A percentile compares a stretch with the other conserved stretches of the same genome.
Evolutionary conservation across 768 basidiomycete genomes (phyloP).

Genomic region (Amanita rubescens): DNA sequence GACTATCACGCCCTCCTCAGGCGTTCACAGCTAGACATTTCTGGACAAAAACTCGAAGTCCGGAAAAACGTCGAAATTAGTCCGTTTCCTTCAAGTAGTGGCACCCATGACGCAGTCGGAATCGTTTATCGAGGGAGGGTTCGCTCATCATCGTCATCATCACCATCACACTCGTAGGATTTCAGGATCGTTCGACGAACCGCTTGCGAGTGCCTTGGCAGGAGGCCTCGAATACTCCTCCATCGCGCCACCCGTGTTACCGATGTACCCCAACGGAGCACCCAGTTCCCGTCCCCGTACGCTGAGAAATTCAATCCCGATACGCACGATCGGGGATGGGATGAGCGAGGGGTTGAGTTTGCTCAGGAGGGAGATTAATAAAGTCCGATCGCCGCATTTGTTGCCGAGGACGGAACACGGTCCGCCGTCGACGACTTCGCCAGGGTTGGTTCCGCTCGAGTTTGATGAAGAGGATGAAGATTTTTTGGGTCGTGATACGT

Average conservation of each 20-base stretch:
- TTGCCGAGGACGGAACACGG: conserved; percentile 19
- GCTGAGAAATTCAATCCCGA: conserved; percentile 48
- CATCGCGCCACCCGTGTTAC: conserved; percentile 43
- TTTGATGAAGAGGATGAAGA: conserved; percentile 71
- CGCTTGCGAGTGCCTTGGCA: conserved; percentile 65
- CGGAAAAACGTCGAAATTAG: conserved; percentile 64
- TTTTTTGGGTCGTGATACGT: conserved; percentile 26
- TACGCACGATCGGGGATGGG: conserved; percentile 47
- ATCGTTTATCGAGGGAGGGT: conserved; percentile 45
- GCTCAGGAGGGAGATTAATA: conserved; percentile 48
- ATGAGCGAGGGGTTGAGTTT: conserved; percentile 56
- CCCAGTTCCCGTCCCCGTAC: conserved; percentile 30
- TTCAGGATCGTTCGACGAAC: conserved; percentile 69
- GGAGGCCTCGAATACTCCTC: conserved; percentile 49
- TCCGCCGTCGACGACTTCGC: conserved; percentile 13
- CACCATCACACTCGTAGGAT: conserved; percentile 35
- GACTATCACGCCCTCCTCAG: conserved; percentile 78
- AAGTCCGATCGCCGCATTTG: conserved; percentile 39
- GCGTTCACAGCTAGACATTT: conserved; percentile 51
- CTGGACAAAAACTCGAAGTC: conserved; percentile 57
- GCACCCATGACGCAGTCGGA: too few species aligned
- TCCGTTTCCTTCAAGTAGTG: conserved; percentile 35
- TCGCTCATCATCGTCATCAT: conserved; percentile 27
- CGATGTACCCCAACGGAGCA: conserved; percentile 75
- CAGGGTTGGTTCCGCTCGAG: conserved; percentile 38